Evolutionary conservation across 805 yeast species (phyloP), one percentile per base, ranked within the genome.

Genomic region (Yarrowia sp.): DNA sequence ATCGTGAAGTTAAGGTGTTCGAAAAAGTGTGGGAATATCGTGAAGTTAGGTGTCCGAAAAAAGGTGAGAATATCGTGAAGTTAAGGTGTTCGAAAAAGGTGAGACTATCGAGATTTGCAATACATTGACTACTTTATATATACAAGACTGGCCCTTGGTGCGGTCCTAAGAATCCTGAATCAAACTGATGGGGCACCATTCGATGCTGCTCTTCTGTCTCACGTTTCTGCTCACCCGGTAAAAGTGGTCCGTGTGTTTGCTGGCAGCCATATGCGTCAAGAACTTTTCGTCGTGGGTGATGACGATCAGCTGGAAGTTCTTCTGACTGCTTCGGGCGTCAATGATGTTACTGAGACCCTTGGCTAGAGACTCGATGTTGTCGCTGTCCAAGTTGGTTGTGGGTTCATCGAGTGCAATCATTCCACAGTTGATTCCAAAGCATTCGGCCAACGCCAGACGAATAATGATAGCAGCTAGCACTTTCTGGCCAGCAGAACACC

Each of bases 401-500:
- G 99, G 99, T 79, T 95, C 99, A 79, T 95, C 99, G 48, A 95
- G 82, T 0, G 98, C 97, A 73, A 95, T 91, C 78, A 95, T 90
- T 63, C 99, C 99, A 80, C 97, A 94, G 75, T 90, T 91, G 1
- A 88, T 84, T 8, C 99, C 98, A 81, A 95, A 94, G 74, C 98
- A 91, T 78, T 95, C 98, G 1, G 98, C 95, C 59, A 95, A 81
- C 0, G 98, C 97, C 69, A 95, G 79, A 68, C 99, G 83, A 69
- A 95, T 94, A 41, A 95, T 87, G 59, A 95, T 93, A 48, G 96
- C 89, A 0, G 98, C 97, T 56, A 95, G 79, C 5, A 95, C 98
- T 74, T 92, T 91, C 78, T 95, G 99, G 0, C 99, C 99, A 0
- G 99, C 98, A 1, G 97, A 91, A 77, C 99, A 95, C 69, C 99